A percentile compares a stretch with the other conserved stretches of the same genome.
Conservation (phyloP, 441 rosid genomes). For the Gossypium gossypioides region DNA sequence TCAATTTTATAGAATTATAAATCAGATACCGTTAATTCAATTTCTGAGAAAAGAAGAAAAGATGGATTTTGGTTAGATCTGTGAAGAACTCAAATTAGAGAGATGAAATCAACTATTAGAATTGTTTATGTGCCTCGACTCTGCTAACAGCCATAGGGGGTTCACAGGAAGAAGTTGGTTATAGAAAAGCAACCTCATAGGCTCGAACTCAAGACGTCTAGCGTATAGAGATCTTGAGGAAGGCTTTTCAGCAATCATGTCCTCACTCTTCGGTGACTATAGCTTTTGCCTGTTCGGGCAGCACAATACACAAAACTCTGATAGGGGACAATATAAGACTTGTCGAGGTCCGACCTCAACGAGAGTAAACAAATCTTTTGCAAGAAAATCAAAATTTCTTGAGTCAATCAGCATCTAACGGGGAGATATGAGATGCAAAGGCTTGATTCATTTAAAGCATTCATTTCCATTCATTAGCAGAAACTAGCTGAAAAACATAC, state of each 20-base stretch:
- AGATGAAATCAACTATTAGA: not conserved
- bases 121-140: not conserved
- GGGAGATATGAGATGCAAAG: not conserved
- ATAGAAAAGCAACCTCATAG: no score
- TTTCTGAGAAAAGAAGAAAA: not conserved
- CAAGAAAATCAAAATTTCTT: not conserved
- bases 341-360: no score
- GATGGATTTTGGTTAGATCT: not conserved
- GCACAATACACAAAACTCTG: no score
- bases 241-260: no score
- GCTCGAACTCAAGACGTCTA: no score
- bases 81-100: not conserved
- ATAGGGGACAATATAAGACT: no score
- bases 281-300: no score
- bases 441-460: constrained; percentile 1
- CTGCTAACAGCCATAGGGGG: no score
- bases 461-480: not conserved
- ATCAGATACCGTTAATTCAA: not conserved
- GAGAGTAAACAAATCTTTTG: not conserved
- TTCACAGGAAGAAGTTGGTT: no score
- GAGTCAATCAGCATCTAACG: not conserved
- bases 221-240: no score
- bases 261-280: no score
- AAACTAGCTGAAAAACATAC: not conserved
- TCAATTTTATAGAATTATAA: not conserved